A percentile compares a stretch with the other conserved stretches of the same genome.
Conservation (phyloP, 208 protist genomes). For the Acanthamoeba divionensis region DNA sequence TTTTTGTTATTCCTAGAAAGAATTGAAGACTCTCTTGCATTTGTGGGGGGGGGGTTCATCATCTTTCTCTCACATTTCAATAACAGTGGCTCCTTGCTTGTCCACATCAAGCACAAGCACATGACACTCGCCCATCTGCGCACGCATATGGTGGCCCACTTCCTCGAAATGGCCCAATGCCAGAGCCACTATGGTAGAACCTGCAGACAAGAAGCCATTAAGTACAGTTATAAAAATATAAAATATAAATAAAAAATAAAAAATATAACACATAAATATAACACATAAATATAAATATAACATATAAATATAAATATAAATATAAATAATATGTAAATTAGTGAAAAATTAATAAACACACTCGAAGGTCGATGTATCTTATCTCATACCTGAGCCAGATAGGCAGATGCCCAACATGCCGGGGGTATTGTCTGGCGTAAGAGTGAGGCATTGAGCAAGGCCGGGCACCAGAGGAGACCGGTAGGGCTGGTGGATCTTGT, state of each 20-base stretch:
- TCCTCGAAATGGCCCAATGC: background rate
- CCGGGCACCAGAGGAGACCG: constrained; percentile 13
- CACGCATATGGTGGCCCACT: background rate
- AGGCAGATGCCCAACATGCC: constrained; percentile 25
- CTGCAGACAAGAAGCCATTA: background rate
- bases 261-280: too few relatives aligned
- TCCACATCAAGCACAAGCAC: background rate
- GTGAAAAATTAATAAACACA: background rate
- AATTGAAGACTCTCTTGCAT: too few relatives aligned
- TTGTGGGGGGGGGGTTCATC: too few relatives aligned
- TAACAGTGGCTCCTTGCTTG: background rate
- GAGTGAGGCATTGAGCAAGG: background rate
- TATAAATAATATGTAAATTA: background rate
- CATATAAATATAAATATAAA: too few relatives aligned
- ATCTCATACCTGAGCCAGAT: background rate
- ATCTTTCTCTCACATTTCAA: background rate
- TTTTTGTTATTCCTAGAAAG: too few relatives aligned
- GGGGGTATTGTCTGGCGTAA: background rate
- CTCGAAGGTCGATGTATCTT: too few relatives aligned
- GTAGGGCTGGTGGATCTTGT: constrained; percentile 43
- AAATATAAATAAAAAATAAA: too few relatives aligned
- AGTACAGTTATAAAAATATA: too few relatives aligned
- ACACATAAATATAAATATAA: too few relatives aligned
- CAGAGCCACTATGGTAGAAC: constrained; percentile 30
- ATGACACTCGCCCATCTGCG: background rate